These are phyloP conservation scores for Pontederia paniculata DNA, from an alignment of 176 grass and related monocot genomes.

Conservation along the genomic window DNA sequence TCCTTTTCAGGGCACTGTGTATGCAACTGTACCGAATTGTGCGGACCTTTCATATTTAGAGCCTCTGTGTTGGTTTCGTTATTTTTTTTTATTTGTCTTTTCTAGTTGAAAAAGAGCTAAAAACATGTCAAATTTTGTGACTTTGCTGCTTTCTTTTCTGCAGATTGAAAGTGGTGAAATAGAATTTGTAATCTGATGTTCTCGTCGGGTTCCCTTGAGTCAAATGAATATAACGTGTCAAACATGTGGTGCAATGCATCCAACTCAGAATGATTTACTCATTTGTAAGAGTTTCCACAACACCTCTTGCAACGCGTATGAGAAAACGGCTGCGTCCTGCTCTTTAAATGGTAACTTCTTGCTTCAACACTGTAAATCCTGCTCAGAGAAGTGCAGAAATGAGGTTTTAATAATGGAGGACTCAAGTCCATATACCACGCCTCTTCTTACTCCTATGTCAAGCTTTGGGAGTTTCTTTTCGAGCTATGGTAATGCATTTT, in stretches of 20 bases:
- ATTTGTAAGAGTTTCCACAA: neutral
- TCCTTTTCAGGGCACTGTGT: too few relatives aligned
- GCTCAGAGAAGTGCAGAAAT: neutral
- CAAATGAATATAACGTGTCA: slow-evolving; percentile 10
- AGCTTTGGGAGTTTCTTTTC: slow-evolving; percentile 9
- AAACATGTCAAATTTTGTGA: too few relatives aligned
- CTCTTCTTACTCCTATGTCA: slow-evolving; percentile 5
- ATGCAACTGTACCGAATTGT: too few relatives aligned
- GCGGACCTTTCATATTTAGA: too few relatives aligned
- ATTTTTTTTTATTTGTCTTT: too few relatives aligned
- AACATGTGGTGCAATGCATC: neutral
- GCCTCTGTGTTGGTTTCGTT: too few relatives aligned
- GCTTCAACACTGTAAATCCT: neutral
- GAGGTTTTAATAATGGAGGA: slow-evolving; percentile 6
- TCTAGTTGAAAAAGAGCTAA: too few relatives aligned
- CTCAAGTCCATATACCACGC: neutral
- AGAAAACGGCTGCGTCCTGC: neutral
- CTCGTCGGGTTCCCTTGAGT: neutral
- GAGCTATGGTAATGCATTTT: neutral
- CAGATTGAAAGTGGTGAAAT: neutral
- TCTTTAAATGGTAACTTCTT: neutral
- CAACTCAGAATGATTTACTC: neutral
- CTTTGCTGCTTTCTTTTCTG: neutral
- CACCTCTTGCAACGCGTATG: neutral
- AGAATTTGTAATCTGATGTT: slow-evolving; percentile 2